Evolutionary conservation across 768 basidiomycete species (phyloP).

Genomic region (Tricholoma furcatifolium): DNA sequence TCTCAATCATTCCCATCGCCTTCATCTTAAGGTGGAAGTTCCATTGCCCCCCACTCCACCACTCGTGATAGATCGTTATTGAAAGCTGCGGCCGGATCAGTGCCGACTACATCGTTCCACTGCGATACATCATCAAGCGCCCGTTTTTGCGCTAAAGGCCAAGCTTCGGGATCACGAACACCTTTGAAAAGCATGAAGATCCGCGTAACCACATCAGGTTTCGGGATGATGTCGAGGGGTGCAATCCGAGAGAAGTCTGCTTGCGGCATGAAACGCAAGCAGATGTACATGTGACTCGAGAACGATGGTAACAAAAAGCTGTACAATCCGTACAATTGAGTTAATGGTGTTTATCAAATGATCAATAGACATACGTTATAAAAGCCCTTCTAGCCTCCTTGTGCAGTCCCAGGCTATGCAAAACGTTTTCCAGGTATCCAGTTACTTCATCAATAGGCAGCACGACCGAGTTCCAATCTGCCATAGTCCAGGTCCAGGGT

Average conservation of each 20-base stretch:
- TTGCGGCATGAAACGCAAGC: conserved; percentile 46
- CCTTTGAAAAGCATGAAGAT: conserved; percentile 50
- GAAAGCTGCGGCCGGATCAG: conserved; percentile 22
- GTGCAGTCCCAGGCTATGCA: conserved; percentile 34
- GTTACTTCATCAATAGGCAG: conserved; percentile 27
- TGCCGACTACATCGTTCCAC: conserved; percentile 36
- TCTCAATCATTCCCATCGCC: not conserved
- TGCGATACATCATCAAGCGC: conserved; percentile 20
- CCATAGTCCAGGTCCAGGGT: conserved; percentile 14
- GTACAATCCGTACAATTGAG: not conserved
- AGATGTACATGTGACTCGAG: conserved; percentile 36
- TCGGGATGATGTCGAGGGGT: conserved; percentile 33
- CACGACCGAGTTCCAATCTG: conserved; percentile 27
- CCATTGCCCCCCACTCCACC: conserved; percentile 50
- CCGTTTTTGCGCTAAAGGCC: conserved; percentile 23
- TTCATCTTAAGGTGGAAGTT: conserved; percentile 22
- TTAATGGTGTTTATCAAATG: not conserved
- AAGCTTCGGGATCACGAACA: conserved; percentile 24
- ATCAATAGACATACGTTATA: conserved; percentile 34
- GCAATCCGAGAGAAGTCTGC: conserved; percentile 39
- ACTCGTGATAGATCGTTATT: conserved; percentile 34
- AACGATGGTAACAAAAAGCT: conserved; percentile 47
- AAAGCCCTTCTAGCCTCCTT: conserved; percentile 44
- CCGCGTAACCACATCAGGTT: conserved; percentile 41
- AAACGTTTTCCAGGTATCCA: conserved; percentile 33